Conservation (phyloP, 306 rosid species). For the Vicia villosa region DNA sequence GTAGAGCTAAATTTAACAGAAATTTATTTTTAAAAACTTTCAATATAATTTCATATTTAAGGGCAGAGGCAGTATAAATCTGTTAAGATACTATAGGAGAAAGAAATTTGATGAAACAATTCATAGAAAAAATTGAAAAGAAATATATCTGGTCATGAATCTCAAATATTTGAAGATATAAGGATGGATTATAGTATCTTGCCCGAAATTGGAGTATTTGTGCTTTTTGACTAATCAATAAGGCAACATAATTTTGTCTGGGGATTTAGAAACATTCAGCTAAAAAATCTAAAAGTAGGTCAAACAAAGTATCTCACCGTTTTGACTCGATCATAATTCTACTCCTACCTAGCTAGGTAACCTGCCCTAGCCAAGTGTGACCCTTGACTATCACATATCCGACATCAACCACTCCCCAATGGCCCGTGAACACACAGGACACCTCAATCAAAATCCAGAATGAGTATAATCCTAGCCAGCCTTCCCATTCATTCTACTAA, state of each 20-base stretch:
- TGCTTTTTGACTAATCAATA: background rate
- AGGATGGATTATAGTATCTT: too few species aligned
- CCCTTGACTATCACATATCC: slow-evolving; percentile 22
- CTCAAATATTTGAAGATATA: too few species aligned
- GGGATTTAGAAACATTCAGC: slow-evolving; percentile 44
- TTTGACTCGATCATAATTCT: slow-evolving; percentile 46
- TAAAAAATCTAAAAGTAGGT: slow-evolving; percentile 27
- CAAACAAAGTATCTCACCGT: slow-evolving; percentile 38
- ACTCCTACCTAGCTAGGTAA: slow-evolving; percentile 34
- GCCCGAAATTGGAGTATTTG: background rate
- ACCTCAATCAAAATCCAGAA: slow-evolving; percentile 14
- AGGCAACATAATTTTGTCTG: slow-evolving; percentile 32
- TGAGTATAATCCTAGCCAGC: background rate
- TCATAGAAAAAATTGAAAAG: too few species aligned
- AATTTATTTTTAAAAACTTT: too few species aligned
- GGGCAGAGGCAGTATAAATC: too few species aligned
- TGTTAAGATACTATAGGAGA: too few species aligned
- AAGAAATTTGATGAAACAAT: too few species aligned
- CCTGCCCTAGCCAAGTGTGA: slow-evolving; percentile 42
- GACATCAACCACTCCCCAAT: slow-evolving; percentile 38
- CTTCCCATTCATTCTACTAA: background rate
- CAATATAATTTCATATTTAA: too few species aligned
- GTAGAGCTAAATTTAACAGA: too few species aligned
- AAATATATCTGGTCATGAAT: too few species aligned
- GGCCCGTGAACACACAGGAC: slow-evolving; percentile 39